phyloP scores from a whole-genome alignment of 805 yeast genomes.

The Wickerhamiella siamensis region DNA sequence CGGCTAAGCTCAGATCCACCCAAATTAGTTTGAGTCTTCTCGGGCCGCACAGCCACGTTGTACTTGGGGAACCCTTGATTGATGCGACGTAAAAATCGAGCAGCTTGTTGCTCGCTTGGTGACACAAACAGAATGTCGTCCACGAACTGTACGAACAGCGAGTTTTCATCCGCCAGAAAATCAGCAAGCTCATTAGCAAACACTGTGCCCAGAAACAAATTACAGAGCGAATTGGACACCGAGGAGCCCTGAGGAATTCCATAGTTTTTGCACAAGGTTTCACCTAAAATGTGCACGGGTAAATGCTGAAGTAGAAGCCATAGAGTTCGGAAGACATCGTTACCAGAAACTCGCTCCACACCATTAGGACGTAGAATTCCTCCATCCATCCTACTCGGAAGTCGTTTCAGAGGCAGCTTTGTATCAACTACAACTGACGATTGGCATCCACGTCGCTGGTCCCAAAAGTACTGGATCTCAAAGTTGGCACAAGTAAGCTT shows the following conservation, averaged over 20 bases:
- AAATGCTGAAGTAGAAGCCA: constrained; percentile 41
- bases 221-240: constrained; percentile 61
- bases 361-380: neutral
- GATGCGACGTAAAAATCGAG: constrained; percentile 22
- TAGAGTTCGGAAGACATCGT: constrained; percentile 24
- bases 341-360: neutral
- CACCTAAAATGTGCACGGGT: constrained; percentile 24
- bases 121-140: constrained; percentile 78
- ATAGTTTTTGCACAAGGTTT: constrained; percentile 33
- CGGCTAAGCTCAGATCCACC: constrained; percentile 4
- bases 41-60: constrained; percentile 29
- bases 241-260: constrained; percentile 84
- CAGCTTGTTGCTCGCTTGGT: constrained; percentile 25
- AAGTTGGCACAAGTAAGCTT: constrained; percentile 1
- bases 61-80: constrained; percentile 30
- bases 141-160: constrained; percentile 47
- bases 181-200: constrained; percentile 26
- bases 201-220: constrained; percentile 52
- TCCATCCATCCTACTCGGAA: neutral
- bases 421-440: neutral
- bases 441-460: neutral
- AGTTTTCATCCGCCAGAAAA: constrained; percentile 17
- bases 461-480: neutral
- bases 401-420: neutral
- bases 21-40: constrained; percentile 28